These are phyloP conservation scores for Pythium myriotylum DNA, from an alignment of 352 stramenopile genomes.

Conservation along the genomic window DNA sequence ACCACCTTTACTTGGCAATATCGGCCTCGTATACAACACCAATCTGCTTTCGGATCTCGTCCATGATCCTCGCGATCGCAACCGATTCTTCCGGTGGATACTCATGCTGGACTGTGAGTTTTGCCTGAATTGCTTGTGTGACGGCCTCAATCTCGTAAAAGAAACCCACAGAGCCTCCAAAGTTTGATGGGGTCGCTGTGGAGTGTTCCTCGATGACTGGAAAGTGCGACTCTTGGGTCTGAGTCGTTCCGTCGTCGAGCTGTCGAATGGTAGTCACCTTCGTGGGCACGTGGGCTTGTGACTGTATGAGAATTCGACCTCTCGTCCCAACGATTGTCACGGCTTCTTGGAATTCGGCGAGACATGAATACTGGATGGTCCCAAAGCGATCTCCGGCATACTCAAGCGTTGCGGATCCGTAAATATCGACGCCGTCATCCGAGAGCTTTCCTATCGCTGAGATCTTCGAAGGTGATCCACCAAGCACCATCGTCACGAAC, in stretches of 20 bases:
- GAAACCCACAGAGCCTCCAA: constrained; percentile 73
- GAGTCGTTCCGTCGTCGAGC: constrained; percentile 31
- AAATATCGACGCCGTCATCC: constrained; percentile 55
- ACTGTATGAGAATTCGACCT: constrained; percentile 64
- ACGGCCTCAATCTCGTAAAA: constrained; percentile 81
- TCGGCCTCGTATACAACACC: constrained; percentile 61
- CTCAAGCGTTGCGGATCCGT: constrained; percentile 53
- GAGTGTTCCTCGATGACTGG: constrained; percentile 39
- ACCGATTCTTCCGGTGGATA: constrained; percentile 71
- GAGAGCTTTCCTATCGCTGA: constrained; percentile 50
- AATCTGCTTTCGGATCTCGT: constrained; percentile 65
- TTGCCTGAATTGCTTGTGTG: constrained; percentile 51
- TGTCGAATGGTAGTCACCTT: constrained; percentile 44
- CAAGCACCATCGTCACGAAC: constrained; percentile 67
- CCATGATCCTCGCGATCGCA: constrained; percentile 66
- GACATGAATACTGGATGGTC: constrained; percentile 59
- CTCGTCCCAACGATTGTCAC: constrained; percentile 79
- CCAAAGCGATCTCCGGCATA: constrained; percentile 47
- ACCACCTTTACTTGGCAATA: neutral
- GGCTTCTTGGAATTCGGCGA: constrained; percentile 61
- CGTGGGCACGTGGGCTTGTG: constrained; percentile 60
- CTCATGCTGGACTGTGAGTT: constrained; percentile 49
- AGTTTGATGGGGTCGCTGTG: constrained; percentile 45
- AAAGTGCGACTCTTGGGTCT: constrained; percentile 45
- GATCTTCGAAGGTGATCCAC: constrained; percentile 49